These are phyloP conservation scores for Solanum corneliomulleri DNA, from an alignment of 257 asterid genomes.

Conservation along the genomic window DNA sequence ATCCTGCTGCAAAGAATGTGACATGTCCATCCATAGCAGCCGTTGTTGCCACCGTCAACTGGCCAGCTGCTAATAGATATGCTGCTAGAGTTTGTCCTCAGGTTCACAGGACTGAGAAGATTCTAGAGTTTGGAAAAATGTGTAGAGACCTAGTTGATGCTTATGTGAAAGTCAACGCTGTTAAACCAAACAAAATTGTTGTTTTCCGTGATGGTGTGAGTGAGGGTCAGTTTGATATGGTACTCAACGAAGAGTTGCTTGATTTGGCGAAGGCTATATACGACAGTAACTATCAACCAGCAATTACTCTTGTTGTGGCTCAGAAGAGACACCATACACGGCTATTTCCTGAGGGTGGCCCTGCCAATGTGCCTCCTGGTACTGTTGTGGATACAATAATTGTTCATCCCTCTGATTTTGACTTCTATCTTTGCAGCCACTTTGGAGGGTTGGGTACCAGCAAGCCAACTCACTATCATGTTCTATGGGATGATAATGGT, in stretches of 20 bases:
- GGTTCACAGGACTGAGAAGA: slow-evolving; percentile 38
- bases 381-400: slow-evolving; percentile 64
- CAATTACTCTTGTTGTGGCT: slow-evolving; percentile 56
- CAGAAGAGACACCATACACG: slow-evolving; percentile 72
- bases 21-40: slow-evolving; percentile 72
- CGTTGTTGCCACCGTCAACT: slow-evolving; percentile 59
- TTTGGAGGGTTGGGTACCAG: slow-evolving; percentile 67
- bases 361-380: slow-evolving; percentile 54
- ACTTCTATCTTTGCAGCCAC: slow-evolving; percentile 76
- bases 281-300: slow-evolving; percentile 24
- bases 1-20: slow-evolving; percentile 39
- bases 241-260: slow-evolving; percentile 37
- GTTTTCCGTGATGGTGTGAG: slow-evolving; percentile 78
- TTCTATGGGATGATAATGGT: slow-evolving; percentile 46
- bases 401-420: slow-evolving; percentile 51
- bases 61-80: slow-evolving; percentile 67
- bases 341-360: slow-evolving; percentile 24
- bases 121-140: slow-evolving; percentile 39
- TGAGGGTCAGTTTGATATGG: slow-evolving; percentile 70
- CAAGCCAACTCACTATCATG: slow-evolving; percentile 69
- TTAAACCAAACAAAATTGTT: slow-evolving; percentile 33
- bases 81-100: slow-evolving; percentile 65
- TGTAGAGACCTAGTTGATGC: slow-evolving; percentile 32
- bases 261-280: slow-evolving; percentile 22
- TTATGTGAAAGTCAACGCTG: slow-evolving; percentile 17